Evolutionary conservation across 495 filamentous ascomycete species (phyloP), one percentile per base, ranked within the genome.

Genomic region (Podospora sp.): DNA sequence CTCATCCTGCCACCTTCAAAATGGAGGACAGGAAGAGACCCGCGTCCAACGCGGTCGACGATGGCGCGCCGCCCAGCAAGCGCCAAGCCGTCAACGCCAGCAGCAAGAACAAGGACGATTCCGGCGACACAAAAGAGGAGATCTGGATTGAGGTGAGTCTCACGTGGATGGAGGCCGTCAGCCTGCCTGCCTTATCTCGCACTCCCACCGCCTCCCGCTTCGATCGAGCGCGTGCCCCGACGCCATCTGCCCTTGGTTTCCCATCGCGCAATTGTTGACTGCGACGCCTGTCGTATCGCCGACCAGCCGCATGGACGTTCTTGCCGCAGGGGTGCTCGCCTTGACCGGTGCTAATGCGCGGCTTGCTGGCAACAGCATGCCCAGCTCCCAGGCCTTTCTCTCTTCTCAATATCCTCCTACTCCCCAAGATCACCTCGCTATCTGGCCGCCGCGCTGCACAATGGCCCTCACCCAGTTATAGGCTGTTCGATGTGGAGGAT

Each of bases 21-120:
- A 97, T 97, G 93, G 93, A 97, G 84, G 92, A 96, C 84, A 92
- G 93, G 87, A 97, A 97, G 85, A 88, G 93, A 87, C 89, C 92
- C 71, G 90, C 92, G 69, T 82, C 87, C 63, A 80, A 83, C 75
- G 89, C 88, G 71, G 81, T 86, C 75, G 92, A 94, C 78, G 91
- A 94, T 59, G 82, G 88, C 68, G 91, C 89, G 65, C 93, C 93
- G 51, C 92, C 92, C 9, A 87, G 84, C 73, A 97, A 97, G 85
- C 89, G 92, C 77, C 92, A 94, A 78, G 91, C 90, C 11, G 82
- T 91, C 21, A 95, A 95, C 81, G 92, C 92, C 72, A 82, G 85
- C 68, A 84, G 78, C 72, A 91, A 90, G 75, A 83, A 86, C 68
- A 89, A 91, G 74, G 87, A 89, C 26, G 92, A 95, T 77, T 64